Conservation (phyloP, 805 yeast species). For the Kodamaea leandrae region DNA sequence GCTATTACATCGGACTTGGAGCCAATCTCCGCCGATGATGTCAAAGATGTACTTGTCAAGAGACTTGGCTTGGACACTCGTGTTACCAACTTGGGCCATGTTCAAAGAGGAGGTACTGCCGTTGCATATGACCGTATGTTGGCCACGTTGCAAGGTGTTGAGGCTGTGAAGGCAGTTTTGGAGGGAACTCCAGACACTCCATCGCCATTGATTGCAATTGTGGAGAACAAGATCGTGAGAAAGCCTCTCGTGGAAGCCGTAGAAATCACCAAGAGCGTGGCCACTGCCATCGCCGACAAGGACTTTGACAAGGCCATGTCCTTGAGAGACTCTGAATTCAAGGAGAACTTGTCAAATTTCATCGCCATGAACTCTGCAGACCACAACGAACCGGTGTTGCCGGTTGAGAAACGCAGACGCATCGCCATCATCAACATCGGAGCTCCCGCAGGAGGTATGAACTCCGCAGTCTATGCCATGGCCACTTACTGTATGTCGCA, state of each 20-base stretch:
- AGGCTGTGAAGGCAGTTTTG: constrained; percentile 90
- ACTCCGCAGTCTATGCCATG: constrained; percentile 88
- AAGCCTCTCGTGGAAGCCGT: constrained; percentile 90
- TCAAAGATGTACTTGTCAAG: constrained; percentile 76
- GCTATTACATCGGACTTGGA: constrained; percentile 80
- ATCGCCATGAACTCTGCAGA: constrained; percentile 65
- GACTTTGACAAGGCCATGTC: constrained; percentile 86
- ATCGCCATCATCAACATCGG: constrained; percentile 91
- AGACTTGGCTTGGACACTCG: constrained; percentile 85
- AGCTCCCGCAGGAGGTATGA: constrained; percentile 97
- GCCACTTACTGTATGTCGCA: constrained; percentile 82
- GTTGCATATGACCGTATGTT: constrained; percentile 90
- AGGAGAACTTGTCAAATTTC: constrained; percentile 74
- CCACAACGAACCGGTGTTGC: constrained; percentile 55
- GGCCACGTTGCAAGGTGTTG: constrained; percentile 96
- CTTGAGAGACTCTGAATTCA: constrained; percentile 83
- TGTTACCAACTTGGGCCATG: constrained; percentile 94
- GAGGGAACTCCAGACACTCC: constrained; percentile 87
- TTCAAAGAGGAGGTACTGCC: constrained; percentile 98
- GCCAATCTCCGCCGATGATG: constrained; percentile 78
- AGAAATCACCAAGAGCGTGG: constrained; percentile 80
- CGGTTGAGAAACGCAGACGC: constrained; percentile 59
- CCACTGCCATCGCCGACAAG: constrained; percentile 73
- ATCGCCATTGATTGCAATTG: constrained; percentile 89
- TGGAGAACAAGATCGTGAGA: constrained; percentile 83